phyloP scores from a whole-genome alignment of 768 basidiomycete species.

The Russula abietina region DNA sequence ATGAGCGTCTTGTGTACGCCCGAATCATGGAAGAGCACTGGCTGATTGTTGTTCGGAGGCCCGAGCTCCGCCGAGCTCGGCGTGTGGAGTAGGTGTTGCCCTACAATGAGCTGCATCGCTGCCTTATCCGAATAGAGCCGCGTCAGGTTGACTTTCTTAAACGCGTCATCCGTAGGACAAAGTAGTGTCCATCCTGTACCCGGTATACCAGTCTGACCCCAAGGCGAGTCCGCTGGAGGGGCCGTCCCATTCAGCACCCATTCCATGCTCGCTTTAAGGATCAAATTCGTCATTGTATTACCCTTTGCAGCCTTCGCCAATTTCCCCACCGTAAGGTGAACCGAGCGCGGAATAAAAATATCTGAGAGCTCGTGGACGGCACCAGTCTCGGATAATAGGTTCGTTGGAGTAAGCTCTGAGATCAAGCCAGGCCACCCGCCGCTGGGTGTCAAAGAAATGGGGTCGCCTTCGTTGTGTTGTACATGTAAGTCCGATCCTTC shows the following conservation, averaged over 20 bases:
- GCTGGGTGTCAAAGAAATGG: constrained; percentile 51
- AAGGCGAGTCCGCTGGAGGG: constrained; percentile 64
- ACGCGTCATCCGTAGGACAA: constrained; percentile 88
- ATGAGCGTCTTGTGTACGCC: constrained; percentile 73
- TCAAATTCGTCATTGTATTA: constrained; percentile 79
- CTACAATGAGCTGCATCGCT: constrained; percentile 52
- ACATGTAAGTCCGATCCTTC: constrained; percentile 81
- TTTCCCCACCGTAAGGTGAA: constrained; percentile 84
- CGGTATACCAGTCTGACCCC: constrained; percentile 46
- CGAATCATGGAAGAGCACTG: constrained; percentile 63
- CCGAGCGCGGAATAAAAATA: constrained; percentile 78
- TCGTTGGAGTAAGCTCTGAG: constrained; percentile 48
- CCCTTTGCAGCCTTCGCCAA: constrained; percentile 84
- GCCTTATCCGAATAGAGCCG: constrained; percentile 53
- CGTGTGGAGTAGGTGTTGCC: constrained; percentile 61
- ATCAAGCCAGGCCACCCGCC: constrained; percentile 76
- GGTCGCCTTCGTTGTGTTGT: constrained; percentile 46
- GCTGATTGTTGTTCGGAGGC: constrained; percentile 59
- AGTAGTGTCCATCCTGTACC: constrained; percentile 78
- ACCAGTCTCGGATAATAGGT: constrained; percentile 82
- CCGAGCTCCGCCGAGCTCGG: constrained; percentile 28
- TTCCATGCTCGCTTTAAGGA: constrained; percentile 78
- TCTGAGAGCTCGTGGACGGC: constrained; percentile 86
- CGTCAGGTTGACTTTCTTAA: constrained; percentile 82
- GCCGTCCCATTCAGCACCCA: constrained; percentile 87